Conservation (phyloP, 2,329 filamentous ascomycete species). For the Monosporascus sp. region DNA sequence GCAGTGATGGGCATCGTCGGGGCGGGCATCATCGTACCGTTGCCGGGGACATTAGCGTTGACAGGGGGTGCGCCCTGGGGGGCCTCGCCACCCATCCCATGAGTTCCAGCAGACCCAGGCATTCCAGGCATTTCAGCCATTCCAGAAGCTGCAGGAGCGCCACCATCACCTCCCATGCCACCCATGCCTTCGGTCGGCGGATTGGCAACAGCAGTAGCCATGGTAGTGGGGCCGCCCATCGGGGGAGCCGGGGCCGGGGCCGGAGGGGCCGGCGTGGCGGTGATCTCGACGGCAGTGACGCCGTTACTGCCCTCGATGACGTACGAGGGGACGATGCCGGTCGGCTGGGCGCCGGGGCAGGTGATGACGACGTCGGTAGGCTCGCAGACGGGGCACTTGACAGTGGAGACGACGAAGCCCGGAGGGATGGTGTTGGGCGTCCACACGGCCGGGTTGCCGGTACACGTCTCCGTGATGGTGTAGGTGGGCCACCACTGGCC, state of each 20-base stretch:
- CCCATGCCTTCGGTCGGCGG: background rate
- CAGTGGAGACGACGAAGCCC: constrained; percentile 32
- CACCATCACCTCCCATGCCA: background rate
- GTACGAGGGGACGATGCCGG: constrained; percentile 16
- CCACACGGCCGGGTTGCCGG: constrained; percentile 24
- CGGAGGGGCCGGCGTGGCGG: constrained; percentile 2
- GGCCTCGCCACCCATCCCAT: background rate
- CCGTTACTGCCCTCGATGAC: constrained; percentile 28
- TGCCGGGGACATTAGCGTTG: constrained; percentile 2
- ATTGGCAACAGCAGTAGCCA: background rate
- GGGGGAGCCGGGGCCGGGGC: constrained; percentile 1
- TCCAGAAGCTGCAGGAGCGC: background rate
- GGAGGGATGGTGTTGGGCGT: constrained; percentile 26
- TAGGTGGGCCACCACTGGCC: constrained; percentile 34
- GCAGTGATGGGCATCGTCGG: constrained; percentile 14
- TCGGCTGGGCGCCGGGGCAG: constrained; percentile 28
- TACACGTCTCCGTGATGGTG: constrained; percentile 32
- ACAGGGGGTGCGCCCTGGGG: background rate
- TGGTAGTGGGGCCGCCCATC: background rate
- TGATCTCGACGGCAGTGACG: constrained; percentile 25
- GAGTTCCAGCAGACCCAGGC: background rate
- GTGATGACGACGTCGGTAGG: constrained; percentile 30
- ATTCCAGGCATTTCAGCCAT: background rate
- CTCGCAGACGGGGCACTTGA: constrained; percentile 28
- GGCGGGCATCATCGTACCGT: constrained; percentile 8